phyloP scores from a whole-genome alignment of 1,284 basidiomycete genomes.

The Cryptococcus depauperatus region DNA sequence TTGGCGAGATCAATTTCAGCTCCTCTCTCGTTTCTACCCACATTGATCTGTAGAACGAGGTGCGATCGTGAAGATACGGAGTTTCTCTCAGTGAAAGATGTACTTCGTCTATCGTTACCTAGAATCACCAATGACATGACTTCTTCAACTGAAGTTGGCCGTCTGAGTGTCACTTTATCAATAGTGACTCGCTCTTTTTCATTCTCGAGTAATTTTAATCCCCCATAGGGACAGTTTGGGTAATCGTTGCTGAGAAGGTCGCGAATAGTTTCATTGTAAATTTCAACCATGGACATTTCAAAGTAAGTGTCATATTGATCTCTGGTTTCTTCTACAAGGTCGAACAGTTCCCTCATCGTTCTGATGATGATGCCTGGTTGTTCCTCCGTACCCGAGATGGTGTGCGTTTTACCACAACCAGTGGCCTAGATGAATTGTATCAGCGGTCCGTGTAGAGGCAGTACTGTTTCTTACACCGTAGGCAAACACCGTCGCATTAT shows the following conservation, averaged over 20 bases:
- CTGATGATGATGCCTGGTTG: constrained; percentile 90
- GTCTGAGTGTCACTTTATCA: constrained; percentile 68
- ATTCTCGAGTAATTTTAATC: constrained; percentile 86
- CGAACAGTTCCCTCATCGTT: constrained; percentile 93
- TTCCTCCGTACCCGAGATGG: constrained; percentile 77
- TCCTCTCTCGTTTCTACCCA: constrained; percentile 62
- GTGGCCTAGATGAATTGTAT: constrained; percentile 61
- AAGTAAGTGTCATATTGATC: constrained; percentile 78
- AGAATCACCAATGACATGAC: constrained; percentile 84
- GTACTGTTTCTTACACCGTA: constrained; percentile 66
- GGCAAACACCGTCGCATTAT: constrained; percentile 92
- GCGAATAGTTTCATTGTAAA: constrained; percentile 97
- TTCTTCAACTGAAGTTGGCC: constrained; percentile 73
- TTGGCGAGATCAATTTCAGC: constrained; percentile 38
- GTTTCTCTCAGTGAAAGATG: constrained; percentile 88
- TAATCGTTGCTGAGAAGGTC: constrained; percentile 73
- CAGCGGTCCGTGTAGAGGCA: constrained; percentile 3
- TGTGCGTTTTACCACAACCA: constrained; percentile 96
- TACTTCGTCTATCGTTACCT: constrained; percentile 78
- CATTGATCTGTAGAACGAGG: constrained; percentile 88
- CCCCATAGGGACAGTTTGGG: constrained; percentile 58
- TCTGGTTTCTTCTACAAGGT: constrained; percentile 71
- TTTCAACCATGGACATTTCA: constrained; percentile 87
- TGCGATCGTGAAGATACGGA: constrained; percentile 92
- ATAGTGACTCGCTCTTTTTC: constrained; percentile 72